Conservation (phyloP, 2,329 filamentous ascomycete genomes). For the Aureobasidium namibiae region DNA sequence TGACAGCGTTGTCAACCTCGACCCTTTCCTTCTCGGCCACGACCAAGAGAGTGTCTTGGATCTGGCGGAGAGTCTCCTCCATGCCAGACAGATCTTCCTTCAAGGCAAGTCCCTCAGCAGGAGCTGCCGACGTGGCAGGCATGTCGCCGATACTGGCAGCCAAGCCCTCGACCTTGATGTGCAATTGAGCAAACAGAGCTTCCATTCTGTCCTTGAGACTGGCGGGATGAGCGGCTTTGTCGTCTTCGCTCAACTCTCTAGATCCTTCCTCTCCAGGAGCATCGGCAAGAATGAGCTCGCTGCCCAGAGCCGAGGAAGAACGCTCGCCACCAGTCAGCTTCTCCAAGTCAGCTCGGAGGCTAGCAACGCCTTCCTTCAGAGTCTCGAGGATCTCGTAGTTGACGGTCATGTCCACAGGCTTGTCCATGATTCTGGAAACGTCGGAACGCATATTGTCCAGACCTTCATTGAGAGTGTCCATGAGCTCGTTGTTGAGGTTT, state of each 20-base stretch:
- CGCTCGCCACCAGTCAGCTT: slow-evolving; percentile 54
- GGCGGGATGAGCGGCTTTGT: slow-evolving; percentile 14
- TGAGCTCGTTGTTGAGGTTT: slow-evolving; percentile 48
- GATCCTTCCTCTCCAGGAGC: slow-evolving; percentile 34
- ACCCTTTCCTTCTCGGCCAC: slow-evolving; percentile 36
- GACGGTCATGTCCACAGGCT: slow-evolving; percentile 71
- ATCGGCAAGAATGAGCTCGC: slow-evolving; percentile 50
- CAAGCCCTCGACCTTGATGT: slow-evolving; percentile 75
- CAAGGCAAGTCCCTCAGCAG: slow-evolving; percentile 29
- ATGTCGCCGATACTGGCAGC: slow-evolving; percentile 46
- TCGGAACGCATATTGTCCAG: slow-evolving; percentile 69
- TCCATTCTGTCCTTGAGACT: slow-evolving; percentile 70
- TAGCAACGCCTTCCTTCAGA: slow-evolving; percentile 71
- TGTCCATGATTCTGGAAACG: slow-evolving; percentile 65
- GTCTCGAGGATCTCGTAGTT: slow-evolving; percentile 87
- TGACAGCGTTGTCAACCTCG: slow-evolving; percentile 47
- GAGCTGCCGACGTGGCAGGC: slow-evolving; percentile 31
- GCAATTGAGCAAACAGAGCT: slow-evolving; percentile 69
- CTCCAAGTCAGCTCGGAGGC: slow-evolving; percentile 70
- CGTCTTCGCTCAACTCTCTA: slow-evolving; percentile 24
- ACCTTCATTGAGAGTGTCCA: slow-evolving; percentile 58
- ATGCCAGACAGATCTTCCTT: slow-evolving; percentile 46
- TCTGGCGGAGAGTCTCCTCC: slow-evolving; percentile 41
- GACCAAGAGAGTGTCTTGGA: slow-evolving; percentile 53
- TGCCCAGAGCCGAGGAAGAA: slow-evolving; percentile 38